Conservation (phyloP, 2,329 filamentous ascomycete genomes). For the Fusarium lateritium region DNA sequence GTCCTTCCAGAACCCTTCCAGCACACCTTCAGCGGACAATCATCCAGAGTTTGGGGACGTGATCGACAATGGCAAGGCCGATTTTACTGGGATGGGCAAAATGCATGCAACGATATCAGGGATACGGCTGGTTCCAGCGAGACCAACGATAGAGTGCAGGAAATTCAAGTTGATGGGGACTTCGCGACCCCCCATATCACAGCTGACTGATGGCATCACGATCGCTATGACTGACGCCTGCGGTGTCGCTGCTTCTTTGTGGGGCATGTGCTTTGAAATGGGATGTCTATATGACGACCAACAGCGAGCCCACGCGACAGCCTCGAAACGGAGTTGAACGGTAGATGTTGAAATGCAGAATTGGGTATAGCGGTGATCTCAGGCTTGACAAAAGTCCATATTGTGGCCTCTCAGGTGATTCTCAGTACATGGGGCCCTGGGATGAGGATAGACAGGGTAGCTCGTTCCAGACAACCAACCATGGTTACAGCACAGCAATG, state of each 20-base stretch:
- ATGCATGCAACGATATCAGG: not conserved
- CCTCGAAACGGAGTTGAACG: not conserved
- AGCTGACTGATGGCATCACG: constrained; percentile 14
- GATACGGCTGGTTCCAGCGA: not conserved
- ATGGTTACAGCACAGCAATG: not conserved
- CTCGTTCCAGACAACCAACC: constrained; percentile 3
- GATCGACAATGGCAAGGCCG: constrained; percentile 17
- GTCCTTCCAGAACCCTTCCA: constrained; percentile 11
- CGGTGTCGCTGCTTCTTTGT: not conserved
- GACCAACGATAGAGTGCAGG: constrained; percentile 1
- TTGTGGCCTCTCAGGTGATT: constrained; percentile 23
- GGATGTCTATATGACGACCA: not conserved
- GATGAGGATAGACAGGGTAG: constrained; percentile 9
- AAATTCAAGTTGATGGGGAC: not conserved
- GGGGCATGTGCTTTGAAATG: not conserved
- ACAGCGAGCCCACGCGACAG: not conserved
- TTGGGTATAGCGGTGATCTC: constrained; percentile 16
- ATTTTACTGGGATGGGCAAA: not conserved
- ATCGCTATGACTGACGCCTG: not conserved
- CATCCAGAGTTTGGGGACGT: not conserved
- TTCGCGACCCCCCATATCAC: not conserved
- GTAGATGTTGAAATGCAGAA: not conserved
- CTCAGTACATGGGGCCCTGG: not conserved
- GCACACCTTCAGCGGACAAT: not conserved
- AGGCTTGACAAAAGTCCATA: constrained; percentile 31